A percentile compares a stretch with the other conserved stretches of the same genome.
phyloP scores from a whole-genome alignment of 225 moss, liverwort and hornwort genomes.

The Pleurozium schreberi region DNA sequence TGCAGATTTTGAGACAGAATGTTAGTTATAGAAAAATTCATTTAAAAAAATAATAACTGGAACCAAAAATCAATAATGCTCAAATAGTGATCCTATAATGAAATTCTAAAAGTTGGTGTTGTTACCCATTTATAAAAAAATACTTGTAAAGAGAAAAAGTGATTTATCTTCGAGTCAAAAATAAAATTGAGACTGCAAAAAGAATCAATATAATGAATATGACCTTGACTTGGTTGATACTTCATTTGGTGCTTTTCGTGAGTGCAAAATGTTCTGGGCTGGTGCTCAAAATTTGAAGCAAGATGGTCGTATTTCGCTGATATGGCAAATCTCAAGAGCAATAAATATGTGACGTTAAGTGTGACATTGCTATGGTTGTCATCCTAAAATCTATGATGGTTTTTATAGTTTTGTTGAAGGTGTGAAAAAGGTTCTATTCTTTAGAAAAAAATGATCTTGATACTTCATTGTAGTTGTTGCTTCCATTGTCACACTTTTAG shows the following conservation, averaged over 20 bases:
- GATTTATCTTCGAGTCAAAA: too few relatives aligned
- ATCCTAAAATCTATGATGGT: neutral
- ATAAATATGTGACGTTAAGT: neutral
- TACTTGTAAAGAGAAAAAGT: too few relatives aligned
- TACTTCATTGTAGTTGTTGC: neutral
- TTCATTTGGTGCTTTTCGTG: neutral
- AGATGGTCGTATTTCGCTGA: neutral
- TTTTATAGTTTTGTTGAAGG: neutral
- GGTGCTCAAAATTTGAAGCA: neutral
- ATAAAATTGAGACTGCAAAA: too few relatives aligned
- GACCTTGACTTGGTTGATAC: neutral
- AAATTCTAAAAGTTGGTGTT: too few relatives aligned
- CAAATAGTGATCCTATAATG: too few relatives aligned
- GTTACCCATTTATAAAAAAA: too few relatives aligned
- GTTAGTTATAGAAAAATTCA: too few relatives aligned
- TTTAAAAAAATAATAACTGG: too few relatives aligned
- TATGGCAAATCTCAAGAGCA: neutral
- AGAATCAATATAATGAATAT: too few relatives aligned
- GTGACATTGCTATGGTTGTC: neutral
- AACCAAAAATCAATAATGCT: too few relatives aligned
- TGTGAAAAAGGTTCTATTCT: neutral
- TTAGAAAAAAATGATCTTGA: too few relatives aligned
- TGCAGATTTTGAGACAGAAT: too few relatives aligned
- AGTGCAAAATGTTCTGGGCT: neutral
- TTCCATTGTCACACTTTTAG: neutral